Base-by-base conservation (phyloP, 2,329 filamentous ascomycete species). In the Hypoxylon sp. region DNA sequence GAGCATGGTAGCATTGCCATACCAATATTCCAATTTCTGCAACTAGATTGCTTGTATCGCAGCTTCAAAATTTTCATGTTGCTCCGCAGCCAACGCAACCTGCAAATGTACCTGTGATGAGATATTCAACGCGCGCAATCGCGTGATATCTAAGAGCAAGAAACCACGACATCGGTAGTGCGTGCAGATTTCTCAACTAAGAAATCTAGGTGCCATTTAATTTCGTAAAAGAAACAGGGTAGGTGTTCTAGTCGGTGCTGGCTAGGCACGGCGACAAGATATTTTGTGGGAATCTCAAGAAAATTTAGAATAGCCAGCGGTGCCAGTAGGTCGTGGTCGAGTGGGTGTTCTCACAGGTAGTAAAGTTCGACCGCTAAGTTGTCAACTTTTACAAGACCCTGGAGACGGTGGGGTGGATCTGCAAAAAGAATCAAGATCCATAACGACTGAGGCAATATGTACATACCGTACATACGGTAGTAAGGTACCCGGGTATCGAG, bases 331-430 rank as follows among this genome's bases (percentile, higher is more conserved):
- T 54, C 37, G 52, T 35, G 11, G 35, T 56, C 24, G 26, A 8
- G 44, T 52, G 33, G 31, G 60, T 44, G 50, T 61, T 4, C 39
- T 44, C 39, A 22, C 10, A 29, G 55, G 57, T 39, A 44, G 55
- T 51, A 22, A 56, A 58, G 24, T 19, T 55, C 39, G 48, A 22
- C 33, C 37, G 35, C 66, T 33, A 80, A 74, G 39, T 63, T 44
- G 24, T 48, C 63, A 26, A 58, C 68, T 13, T 46, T 39, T 19
- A 56, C 31, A 63, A 42, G 54, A 6, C 29, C 29, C 6, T 31
- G 1, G 29, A 31, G 33, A 51, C 46, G 33, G 54, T 35, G 26
- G 29, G 63, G 68, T 68, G 61, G 58, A 53, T 55, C 44, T 51
- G n/a, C 19, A 8, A 31, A 37, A 47, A 62, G 31, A 60, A 54